Conservation (phyloP, 495 filamentous ascomycete genomes). For the Neurospora cerealis region DNA sequence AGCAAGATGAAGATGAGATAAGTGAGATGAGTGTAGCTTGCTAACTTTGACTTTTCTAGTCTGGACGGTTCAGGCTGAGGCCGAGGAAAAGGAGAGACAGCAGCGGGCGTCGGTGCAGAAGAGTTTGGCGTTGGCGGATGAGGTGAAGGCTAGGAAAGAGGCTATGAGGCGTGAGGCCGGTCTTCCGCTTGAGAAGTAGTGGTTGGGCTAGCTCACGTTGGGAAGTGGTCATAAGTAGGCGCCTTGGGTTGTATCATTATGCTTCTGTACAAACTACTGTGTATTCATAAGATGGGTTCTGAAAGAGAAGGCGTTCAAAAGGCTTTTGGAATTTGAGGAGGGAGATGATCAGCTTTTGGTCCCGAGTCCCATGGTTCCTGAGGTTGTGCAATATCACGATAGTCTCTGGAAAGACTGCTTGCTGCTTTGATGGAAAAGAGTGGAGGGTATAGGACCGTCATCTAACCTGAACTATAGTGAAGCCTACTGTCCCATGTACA, state of each 20-base stretch:
- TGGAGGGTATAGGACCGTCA: not conserved
- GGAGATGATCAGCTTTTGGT: not conserved
- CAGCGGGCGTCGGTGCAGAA: conserved; percentile 24
- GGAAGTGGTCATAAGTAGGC: not conserved
- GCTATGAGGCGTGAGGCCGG: conserved; percentile 46
- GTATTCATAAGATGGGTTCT: not conserved
- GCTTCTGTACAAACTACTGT: not conserved
- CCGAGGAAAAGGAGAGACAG: conserved; percentile 45
- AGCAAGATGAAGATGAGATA: not conserved
- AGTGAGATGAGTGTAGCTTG: not conserved
- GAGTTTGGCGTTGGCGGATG: conserved; percentile 40
- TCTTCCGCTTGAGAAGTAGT: conserved; percentile 7
- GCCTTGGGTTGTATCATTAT: not conserved
- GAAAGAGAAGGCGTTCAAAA: not conserved
- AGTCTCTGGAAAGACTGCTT: too few species aligned
- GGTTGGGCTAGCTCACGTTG: not conserved
- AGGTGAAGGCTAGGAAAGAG: conserved; percentile 52
- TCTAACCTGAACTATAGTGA: not conserved
- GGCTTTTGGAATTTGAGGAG: not conserved
- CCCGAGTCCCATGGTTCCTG: not conserved
- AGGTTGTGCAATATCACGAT: not conserved
- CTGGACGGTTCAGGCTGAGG: conserved; percentile 61
- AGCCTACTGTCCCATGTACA: not conserved
- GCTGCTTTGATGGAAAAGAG: not conserved
- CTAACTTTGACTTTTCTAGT: conserved; percentile 29